These are phyloP conservation scores for Leishmania braziliensis DNA, from an alignment of 208 protist species.

Conservation along the genomic window DNA sequence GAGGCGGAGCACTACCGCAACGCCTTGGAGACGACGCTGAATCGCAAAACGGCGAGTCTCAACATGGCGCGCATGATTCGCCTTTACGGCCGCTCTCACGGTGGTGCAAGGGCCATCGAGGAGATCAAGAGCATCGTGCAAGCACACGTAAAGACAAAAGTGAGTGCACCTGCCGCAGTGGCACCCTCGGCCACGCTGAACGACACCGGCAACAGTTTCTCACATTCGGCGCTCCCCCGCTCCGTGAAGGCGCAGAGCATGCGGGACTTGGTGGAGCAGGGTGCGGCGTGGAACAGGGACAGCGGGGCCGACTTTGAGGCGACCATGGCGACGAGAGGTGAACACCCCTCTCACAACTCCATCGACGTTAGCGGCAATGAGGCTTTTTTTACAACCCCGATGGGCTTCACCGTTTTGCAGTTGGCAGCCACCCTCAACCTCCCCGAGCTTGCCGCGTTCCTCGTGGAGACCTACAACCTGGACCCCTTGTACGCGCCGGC, in stretches of 20 bases:
- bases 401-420: constrained; percentile 74
- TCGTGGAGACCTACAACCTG: constrained; percentile 54
- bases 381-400: constrained; percentile 53
- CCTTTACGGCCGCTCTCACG: constrained; percentile 45
- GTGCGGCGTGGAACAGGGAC: background rate
- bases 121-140: constrained; percentile 44
- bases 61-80: constrained; percentile 49
- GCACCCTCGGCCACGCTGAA: background rate
- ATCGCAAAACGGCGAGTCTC: constrained; percentile 37
- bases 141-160: constrained; percentile 22
- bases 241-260: background rate
- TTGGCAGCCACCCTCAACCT: constrained; percentile 61
- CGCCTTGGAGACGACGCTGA: constrained; percentile 32
- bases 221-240: background rate
- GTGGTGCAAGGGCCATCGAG: constrained; percentile 40
- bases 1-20: constrained; percentile 11
- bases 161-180: constrained; percentile 12
- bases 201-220: no score
- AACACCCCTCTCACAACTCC: background rate
- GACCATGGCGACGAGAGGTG: constrained; percentile 8
- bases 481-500: constrained; percentile 54
- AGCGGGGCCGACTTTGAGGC: background rate
- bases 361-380: constrained; percentile 39
- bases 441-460: constrained; percentile 48
- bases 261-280: background rate